These are phyloP conservation scores for Rhypophila decipiens DNA, from an alignment of 495 filamentous ascomycete genomes.

Conservation along the genomic window DNA sequence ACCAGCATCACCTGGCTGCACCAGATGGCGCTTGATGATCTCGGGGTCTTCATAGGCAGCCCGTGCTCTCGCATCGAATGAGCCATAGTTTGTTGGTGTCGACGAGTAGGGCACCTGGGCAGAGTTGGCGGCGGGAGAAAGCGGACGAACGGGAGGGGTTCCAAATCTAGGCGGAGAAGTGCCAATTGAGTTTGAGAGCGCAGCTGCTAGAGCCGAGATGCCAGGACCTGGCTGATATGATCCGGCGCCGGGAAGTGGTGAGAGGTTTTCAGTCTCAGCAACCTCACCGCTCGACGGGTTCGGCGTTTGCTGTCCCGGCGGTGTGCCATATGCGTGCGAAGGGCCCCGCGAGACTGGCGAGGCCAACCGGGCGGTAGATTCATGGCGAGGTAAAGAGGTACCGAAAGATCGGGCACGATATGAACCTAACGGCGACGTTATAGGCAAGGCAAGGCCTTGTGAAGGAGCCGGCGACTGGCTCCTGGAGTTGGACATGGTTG, in stretches of 20 bases:
- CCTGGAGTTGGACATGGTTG: constrained; percentile 32
- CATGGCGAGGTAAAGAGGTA: constrained; percentile 50
- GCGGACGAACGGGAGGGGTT: constrained; percentile 48
- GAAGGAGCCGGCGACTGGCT: constrained; percentile 28
- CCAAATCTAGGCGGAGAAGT: constrained; percentile 55
- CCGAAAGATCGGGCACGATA: constrained; percentile 33
- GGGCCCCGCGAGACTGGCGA: constrained; percentile 64
- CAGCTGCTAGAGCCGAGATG: constrained; percentile 69
- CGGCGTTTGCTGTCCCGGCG: constrained; percentile 1
- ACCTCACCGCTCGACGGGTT: constrained; percentile 16
- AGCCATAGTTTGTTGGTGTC: constrained; percentile 66
- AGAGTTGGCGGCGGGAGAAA: constrained; percentile 47
- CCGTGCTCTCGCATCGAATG: constrained; percentile 59
- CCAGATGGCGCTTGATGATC: constrained; percentile 74
- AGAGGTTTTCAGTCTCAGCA: constrained; percentile 27
- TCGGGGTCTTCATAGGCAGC: constrained; percentile 71
- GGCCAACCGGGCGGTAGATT: constrained; percentile 65
- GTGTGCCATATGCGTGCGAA: neutral
- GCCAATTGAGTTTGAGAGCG: constrained; percentile 59
- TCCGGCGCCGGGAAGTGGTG: constrained; percentile 49
- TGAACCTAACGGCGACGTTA: constrained; percentile 41
- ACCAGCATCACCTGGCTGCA: constrained; percentile 51
- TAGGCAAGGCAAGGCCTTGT: constrained; percentile 25
- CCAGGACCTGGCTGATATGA: constrained; percentile 56
- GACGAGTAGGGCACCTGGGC: constrained; percentile 40